phyloP scores from a whole-genome alignment of 179 eudicot species.

The Pouteria campechiana region DNA sequence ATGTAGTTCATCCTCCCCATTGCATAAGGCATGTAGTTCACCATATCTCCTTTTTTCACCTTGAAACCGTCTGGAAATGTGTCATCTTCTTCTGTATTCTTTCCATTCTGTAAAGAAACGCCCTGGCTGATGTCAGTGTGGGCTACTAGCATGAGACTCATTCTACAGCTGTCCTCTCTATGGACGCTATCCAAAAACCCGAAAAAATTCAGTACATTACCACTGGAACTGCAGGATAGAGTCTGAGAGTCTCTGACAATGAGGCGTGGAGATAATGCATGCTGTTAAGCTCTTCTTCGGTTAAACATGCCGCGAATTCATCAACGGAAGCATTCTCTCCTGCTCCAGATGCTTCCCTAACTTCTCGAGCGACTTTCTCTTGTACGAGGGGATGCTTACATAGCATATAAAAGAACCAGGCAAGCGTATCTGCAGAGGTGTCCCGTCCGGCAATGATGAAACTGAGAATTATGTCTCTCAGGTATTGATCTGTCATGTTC shows the following conservation, averaged over 20 bases:
- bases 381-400: constrained; percentile 13
- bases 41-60: constrained; percentile 8
- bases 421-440: constrained; percentile 19
- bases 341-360: constrained; percentile 10
- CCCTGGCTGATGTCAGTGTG: no score
- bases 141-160: no score
- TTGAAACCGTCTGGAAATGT: constrained; percentile 6
- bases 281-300: constrained; percentile 6
- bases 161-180: no score
- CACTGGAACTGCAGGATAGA: constrained; percentile 14
- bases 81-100: constrained; percentile 5
- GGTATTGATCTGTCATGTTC: constrained; percentile 14
- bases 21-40: constrained; percentile 9
- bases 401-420: constrained; percentile 31
- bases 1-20: constrained; percentile 13
- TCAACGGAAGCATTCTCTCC: background rate
- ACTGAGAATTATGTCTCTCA: constrained; percentile 18
- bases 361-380: constrained; percentile 14
- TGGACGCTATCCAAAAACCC: background rate
- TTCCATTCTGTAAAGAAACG: constrained; percentile 8
- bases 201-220: background rate
- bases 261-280: constrained; percentile 14
- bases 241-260: constrained; percentile 8
- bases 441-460: constrained; percentile 24
- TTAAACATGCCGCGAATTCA: constrained; percentile 1